These are phyloP conservation scores for Colletotrichum horii DNA, from an alignment of 2,329 filamentous ascomycete species.

Conservation along the genomic window DNA sequence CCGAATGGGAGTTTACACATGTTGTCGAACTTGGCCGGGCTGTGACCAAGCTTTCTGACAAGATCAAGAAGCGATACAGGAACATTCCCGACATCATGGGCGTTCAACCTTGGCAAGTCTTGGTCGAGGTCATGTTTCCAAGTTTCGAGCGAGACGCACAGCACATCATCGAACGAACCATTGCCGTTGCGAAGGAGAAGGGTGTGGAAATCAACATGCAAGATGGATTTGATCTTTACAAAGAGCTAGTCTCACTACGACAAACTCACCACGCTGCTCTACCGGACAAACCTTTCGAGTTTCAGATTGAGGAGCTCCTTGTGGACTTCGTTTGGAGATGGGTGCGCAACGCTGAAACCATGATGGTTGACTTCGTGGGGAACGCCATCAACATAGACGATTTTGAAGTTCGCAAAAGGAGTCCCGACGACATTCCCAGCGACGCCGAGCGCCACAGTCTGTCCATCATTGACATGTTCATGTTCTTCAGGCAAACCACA, in stretches of 20 bases:
- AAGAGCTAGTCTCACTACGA: conserved; percentile 84
- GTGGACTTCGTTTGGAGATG: conserved; percentile 96
- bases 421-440: conserved; percentile 65
- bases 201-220: conserved; percentile 82
- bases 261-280: conserved; percentile 79
- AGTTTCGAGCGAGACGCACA: conserved; percentile 89
- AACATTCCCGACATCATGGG: conserved; percentile 90
- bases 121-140: conserved; percentile 85
- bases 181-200: conserved; percentile 72
- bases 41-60: conserved; percentile 84
- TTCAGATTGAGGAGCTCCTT: conserved; percentile 84
- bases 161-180: conserved; percentile 82
- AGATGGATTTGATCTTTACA: conserved; percentile 94
- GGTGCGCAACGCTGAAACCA: conserved; percentile 81
- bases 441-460: conserved; percentile 91
- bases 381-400: conserved; percentile 89
- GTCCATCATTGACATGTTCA: conserved; percentile 92
- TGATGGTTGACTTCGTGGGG: conserved; percentile 84
- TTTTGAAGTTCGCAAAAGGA: conserved; percentile 76
- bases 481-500: conserved; percentile 89
- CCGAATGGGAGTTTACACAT: conserved; percentile 89
- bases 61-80: conserved; percentile 90
- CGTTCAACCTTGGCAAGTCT: conserved; percentile 65
- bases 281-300: conserved; percentile 77
- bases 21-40: conserved; percentile 88